Evolutionary conservation across 805 yeast genomes (phyloP), one percentile per base, ranked within the genome.

Genomic region (Yarrowia osloensis): DNA sequence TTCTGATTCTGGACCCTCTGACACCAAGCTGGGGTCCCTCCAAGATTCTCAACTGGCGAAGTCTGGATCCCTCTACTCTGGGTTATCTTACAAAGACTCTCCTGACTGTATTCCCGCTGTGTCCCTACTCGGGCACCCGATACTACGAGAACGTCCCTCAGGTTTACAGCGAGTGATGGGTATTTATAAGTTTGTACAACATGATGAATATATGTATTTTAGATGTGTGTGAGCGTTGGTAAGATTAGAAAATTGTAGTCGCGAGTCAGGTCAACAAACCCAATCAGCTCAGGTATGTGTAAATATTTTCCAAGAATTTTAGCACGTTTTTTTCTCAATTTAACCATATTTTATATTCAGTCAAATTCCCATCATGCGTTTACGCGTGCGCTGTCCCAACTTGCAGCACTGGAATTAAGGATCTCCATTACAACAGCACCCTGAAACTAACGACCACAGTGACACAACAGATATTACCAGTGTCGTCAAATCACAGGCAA

Each of bases 401-500:
- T n/a, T 50, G 55, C 55, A 50, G 40, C 28, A 47, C 35, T 33
- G 13, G 22, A 33, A 50, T 6, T 33, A 50, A 50, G 57, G 46
- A 21, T 21, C 17, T 8, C 46, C 46, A 40, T 35, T 17, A 37
- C 46, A 33, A 13, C 57, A 22, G 29, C 55, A 26, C 49, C 17
- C 28, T 22, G 26, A 42, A 44, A 15, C 49, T 24, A 19, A 28
- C 29, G n/a, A 42, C n/a, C 26, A 29, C 55, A n/a, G 9, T 19
- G 15, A 15, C 17, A 33, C 29, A 33, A 33, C 59, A n/a, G 24
- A 12, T 37, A n/a, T 4, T 6, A n/a, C 4, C 3, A 17, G 35
- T n/a, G 52, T 11, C 55, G 19, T 17, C 26, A 7, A 39, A 35
- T 6, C 39, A 5, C 22, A 0, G 42, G 4, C 19, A 96, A 9